Conservation (phyloP, 257 asterid genomes). For the Pogostemon cablin region DNA sequence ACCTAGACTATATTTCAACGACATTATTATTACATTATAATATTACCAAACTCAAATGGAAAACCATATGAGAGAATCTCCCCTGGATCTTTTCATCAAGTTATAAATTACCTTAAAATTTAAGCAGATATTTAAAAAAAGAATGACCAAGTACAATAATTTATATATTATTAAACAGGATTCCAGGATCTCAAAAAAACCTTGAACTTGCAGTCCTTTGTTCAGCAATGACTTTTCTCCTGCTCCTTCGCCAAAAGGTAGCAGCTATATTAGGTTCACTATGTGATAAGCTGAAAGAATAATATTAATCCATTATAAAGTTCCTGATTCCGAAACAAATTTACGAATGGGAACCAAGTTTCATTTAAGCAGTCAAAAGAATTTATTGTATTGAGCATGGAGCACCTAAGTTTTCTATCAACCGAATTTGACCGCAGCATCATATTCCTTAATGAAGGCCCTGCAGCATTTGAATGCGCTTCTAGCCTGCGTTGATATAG, state of each 20-base stretch:
- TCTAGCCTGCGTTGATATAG: conserved; percentile 74
- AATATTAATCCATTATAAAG: conserved; percentile 36
- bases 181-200: conserved; percentile 45
- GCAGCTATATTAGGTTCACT: conserved; percentile 95
- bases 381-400: conserved; percentile 25
- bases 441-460: conserved; percentile 83
- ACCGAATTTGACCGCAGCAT: conserved; percentile 83
- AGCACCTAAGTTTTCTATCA: conserved; percentile 81
- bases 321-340: conserved; percentile 11
- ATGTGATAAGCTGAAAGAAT: conserved; percentile 70
- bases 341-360: conserved; percentile 8
- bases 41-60: conserved; percentile 24
- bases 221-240: conserved; percentile 85
- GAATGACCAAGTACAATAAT: conserved; percentile 8
- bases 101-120: conserved; percentile 5
- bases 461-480: conserved; percentile 74
- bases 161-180: conserved; percentile 32
- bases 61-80: conserved; percentile 13
- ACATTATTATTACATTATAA: not conserved
- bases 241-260: conserved; percentile 93
- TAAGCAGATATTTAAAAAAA: conserved; percentile 5
- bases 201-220: conserved; percentile 97
- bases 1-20: not conserved
- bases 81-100: not conserved
- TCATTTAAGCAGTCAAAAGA: conserved; percentile 24